phyloP scores from a whole-genome alignment of 164 flowering plant species.

The Vitis vinifera region ASM3070453v1 NC_081806.1:9014501-9015000 shows the following conservation, averaged over 20 bases:
- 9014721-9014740: constrained; percentile 83
- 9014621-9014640: constrained; percentile 78
- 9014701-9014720: constrained; percentile 61
- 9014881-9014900: constrained; percentile 70
- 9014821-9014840: constrained; percentile 69
- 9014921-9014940: constrained; percentile 76
- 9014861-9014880: constrained; percentile 52
- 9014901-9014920: constrained; percentile 70
- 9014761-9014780: constrained; percentile 77
- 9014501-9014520: no score
- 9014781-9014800: constrained; percentile 77
- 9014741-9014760: constrained; percentile 55
- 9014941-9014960: constrained; percentile 72
- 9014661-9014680: constrained; percentile 71
- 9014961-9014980: constrained; percentile 67
- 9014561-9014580: background rate
- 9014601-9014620: background rate
- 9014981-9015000: constrained; percentile 88
- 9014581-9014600: background rate
- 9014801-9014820: constrained; percentile 65
- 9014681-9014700: constrained; percentile 64
- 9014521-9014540: no score
- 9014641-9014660: constrained; percentile 80
- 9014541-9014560: background rate
- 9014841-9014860: constrained; percentile 77